phyloP scores from a whole-genome alignment of 2,329 filamentous ascomycete genomes.

The Calonectria henricotiae region DNA sequence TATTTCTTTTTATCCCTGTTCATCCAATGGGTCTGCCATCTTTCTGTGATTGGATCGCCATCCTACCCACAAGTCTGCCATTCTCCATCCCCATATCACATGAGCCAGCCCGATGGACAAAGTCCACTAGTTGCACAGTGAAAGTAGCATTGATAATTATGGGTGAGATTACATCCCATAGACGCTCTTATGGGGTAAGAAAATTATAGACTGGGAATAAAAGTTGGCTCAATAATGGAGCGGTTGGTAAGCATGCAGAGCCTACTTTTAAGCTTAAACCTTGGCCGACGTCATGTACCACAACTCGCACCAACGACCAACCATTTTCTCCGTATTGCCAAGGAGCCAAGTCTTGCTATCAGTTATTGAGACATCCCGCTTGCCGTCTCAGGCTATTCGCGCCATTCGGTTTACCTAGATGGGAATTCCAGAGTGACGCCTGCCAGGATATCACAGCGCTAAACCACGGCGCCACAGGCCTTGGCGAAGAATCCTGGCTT shows the following conservation, averaged over 20 bases:
- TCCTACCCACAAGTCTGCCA: no score
- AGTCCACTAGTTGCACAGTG: no score
- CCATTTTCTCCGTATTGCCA: slow-evolving; percentile 7
- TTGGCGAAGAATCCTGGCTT: neutral
- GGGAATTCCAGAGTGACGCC: neutral
- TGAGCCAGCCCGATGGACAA: no score
- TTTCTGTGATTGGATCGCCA: no score
- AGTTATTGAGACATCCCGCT: neutral
- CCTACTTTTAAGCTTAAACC: slow-evolving; percentile 40
- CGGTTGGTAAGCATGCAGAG: neutral
- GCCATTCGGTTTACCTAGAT: slow-evolving; percentile 12
- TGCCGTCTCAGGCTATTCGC: neutral
- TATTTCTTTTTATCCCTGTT: no score
- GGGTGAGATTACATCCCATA: no score
- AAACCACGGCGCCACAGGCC: neutral
- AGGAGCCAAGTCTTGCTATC: neutral
- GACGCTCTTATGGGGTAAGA: no score
- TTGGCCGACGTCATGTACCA: slow-evolving; percentile 40
- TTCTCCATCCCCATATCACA: no score
- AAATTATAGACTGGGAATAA: no score
- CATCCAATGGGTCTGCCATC: no score
- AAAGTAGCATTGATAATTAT: no score
- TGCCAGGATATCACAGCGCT: slow-evolving; percentile 11
- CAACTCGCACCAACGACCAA: neutral
- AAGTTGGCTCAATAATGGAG: neutral